Conservation (phyloP, 768 basidiomycete genomes). For the Phaeotremella fagi region DNA sequence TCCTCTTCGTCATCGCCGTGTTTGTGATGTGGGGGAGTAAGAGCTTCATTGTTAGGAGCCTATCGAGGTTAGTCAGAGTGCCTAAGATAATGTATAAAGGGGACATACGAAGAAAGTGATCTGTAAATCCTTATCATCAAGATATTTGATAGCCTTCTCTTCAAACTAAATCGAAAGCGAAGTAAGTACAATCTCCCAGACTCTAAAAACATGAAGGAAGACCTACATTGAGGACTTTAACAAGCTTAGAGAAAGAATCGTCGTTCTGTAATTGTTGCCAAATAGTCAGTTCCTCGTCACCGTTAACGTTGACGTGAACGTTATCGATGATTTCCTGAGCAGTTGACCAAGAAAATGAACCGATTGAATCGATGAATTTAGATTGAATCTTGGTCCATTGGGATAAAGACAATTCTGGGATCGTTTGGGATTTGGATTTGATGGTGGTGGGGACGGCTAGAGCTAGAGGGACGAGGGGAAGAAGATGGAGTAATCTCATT, state of each 20-base stretch:
- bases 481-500: conserved; percentile 10
- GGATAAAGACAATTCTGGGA: conserved; percentile 30
- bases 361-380: conserved; percentile 22
- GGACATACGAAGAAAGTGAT: conserved; percentile 47
- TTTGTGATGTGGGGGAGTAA: conserved; percentile 40
- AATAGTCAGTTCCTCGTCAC: conserved; percentile 40
- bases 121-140: conserved; percentile 39
- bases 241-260: conserved; percentile 41
- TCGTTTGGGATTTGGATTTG: neutral
- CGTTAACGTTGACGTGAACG: conserved; percentile 14
- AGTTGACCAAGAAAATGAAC: conserved; percentile 28
- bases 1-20: conserved; percentile 27
- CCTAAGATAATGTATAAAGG: neutral
- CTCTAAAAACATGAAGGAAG: neutral
- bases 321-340: conserved; percentile 30
- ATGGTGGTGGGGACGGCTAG: conserved; percentile 16
- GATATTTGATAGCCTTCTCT: conserved; percentile 31
- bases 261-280: conserved; percentile 45
- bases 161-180: conserved; percentile 22
- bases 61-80: neutral
- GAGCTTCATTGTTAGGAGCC: conserved; percentile 44
- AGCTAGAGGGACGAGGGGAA: conserved; percentile 13
- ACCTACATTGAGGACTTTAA: conserved; percentile 43
- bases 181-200: neutral
- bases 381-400: conserved; percentile 36